A percentile compares a stretch with the other conserved stretches of the same genome.
Evolutionary conservation across 495 filamentous ascomycete species (phyloP).

Genomic region (Neurospora tetrasperma): DNA sequence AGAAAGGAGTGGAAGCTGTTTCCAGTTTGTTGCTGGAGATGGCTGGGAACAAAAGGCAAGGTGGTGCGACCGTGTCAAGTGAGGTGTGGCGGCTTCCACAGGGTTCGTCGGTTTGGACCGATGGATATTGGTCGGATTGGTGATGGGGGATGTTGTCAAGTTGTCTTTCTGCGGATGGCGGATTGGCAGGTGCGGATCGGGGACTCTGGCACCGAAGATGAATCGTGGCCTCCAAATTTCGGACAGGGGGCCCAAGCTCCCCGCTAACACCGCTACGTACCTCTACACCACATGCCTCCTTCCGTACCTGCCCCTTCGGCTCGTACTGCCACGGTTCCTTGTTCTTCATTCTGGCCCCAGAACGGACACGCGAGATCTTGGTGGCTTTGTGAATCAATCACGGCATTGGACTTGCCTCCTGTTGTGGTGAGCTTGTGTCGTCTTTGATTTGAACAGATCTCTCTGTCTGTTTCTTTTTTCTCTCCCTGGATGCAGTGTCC

Average conservation of each 20-base stretch:
- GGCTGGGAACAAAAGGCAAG: neutral
- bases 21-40: neutral
- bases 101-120: neutral
- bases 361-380: neutral
- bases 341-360: neutral
- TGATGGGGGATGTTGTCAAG: neutral
- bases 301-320: neutral
- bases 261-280: neutral
- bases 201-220: constrained; percentile 9
- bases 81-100: constrained; percentile 26
- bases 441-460: neutral
- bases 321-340: constrained; percentile 1
- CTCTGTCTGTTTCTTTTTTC: neutral
- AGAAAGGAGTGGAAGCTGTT: neutral
- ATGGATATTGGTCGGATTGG: neutral
- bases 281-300: neutral
- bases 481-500: neutral
- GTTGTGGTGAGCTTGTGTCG: neutral
- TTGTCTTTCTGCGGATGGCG: constrained; percentile 3
- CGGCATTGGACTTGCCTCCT: neutral
- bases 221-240: constrained; percentile 31
- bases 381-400: neutral
- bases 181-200: neutral
- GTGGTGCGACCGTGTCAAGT: constrained; percentile 2
- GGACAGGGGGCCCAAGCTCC: constrained; percentile 20